These are phyloP conservation scores for Boletus subcaerulescens DNA, from an alignment of 768 basidiomycete species.

Conservation along the genomic window DNA sequence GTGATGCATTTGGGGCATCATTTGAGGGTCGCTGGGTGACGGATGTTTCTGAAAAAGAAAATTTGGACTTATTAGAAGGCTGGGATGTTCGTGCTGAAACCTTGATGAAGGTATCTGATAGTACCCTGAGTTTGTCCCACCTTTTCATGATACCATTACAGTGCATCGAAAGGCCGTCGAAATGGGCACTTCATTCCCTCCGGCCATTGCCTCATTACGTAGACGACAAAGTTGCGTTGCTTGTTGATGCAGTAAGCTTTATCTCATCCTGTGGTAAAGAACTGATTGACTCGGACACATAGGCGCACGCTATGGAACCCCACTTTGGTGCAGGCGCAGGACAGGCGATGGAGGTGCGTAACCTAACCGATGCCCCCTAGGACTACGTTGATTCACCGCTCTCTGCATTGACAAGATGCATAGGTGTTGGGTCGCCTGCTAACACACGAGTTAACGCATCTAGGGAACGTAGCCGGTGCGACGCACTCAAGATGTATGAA, in stretches of 20 bases:
- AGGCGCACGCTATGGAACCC: constrained; percentile 48
- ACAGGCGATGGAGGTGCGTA: constrained; percentile 46
- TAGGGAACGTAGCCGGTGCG: constrained; percentile 19
- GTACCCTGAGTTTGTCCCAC: too few species aligned
- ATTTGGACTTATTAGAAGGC: constrained; percentile 27
- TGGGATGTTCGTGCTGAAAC: constrained; percentile 17
- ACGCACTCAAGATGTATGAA: constrained; percentile 33
- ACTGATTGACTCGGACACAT: not conserved
- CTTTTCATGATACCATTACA: constrained; percentile 10
- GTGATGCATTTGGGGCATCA: constrained; percentile 26
- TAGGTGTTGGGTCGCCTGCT: constrained; percentile 31
- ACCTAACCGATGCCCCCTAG: not conserved
- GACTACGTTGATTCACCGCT: not conserved
- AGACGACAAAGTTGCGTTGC: constrained; percentile 38
- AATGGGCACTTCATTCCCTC: constrained; percentile 44
- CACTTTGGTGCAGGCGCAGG: constrained; percentile 49
- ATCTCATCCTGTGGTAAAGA: not conserved
- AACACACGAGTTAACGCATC: constrained; percentile 19
- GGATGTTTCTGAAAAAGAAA: constrained; percentile 31
- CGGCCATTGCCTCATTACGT: constrained; percentile 39
- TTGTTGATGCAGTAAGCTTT: constrained; percentile 45
- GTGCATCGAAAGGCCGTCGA: constrained; percentile 36
- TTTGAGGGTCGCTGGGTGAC: constrained; percentile 31
- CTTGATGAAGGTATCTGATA: constrained; percentile 8
- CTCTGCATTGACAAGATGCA: constrained; percentile 21